These are phyloP conservation scores for Rhodofomes roseus DNA, from an alignment of 1,284 basidiomycete genomes.

Conservation along the genomic window DNA sequence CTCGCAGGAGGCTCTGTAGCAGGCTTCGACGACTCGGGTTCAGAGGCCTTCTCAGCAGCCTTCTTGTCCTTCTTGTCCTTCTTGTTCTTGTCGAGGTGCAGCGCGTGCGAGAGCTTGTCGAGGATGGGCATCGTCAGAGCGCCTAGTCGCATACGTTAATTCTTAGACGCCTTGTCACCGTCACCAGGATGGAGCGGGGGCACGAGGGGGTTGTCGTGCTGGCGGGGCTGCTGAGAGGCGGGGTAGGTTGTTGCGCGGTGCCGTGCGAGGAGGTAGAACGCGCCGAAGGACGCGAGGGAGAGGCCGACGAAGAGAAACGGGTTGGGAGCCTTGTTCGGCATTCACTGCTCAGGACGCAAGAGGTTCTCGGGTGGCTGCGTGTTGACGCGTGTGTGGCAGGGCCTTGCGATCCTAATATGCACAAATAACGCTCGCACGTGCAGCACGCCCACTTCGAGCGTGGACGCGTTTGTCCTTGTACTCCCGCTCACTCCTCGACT, in stretches of 20 bases:
- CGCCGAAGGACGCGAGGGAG: constrained; percentile 49
- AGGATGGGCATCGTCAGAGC: constrained; percentile 37
- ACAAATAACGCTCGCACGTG: constrained; percentile 11
- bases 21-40: background rate
- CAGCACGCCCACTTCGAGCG: no score
- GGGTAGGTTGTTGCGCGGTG: constrained; percentile 55
- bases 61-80: constrained; percentile 10
- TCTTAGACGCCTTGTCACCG: constrained; percentile 2
- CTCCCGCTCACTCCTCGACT: constrained; percentile 2
- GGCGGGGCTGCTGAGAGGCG: constrained; percentile 58
- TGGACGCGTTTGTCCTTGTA: background rate
- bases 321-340: constrained; percentile 46
- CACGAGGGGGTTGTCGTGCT: constrained; percentile 61
- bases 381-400: constrained; percentile 7
- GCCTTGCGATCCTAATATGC: constrained; percentile 17
- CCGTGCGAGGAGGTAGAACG: constrained; percentile 54
- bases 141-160: background rate
- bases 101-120: constrained; percentile 47
- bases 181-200: constrained; percentile 50
- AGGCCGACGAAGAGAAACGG: constrained; percentile 58
- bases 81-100: constrained; percentile 32
- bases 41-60: background rate
- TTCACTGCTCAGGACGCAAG: constrained; percentile 13
- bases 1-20: background rate
- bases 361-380: background rate